Evolutionary conservation across 164 flowering plant species (phyloP).

Genomic region (Dillenia suffruticosa): DNA sequence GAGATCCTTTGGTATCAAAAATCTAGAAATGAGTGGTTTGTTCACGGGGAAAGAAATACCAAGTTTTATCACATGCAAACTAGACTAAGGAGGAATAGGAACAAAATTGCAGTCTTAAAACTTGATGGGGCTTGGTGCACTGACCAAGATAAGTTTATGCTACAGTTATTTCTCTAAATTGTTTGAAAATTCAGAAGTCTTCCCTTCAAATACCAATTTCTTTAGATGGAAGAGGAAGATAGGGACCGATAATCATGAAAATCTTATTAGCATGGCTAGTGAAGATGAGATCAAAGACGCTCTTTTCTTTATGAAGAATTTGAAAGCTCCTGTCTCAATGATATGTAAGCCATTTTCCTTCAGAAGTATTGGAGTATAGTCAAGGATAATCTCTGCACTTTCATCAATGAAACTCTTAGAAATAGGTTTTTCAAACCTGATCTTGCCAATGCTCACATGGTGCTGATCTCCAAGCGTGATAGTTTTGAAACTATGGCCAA

Average conservation of each 20-base stretch:
- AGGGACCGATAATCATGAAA: not conserved
- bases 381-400: not conserved
- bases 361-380: not conserved
- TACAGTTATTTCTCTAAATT: not conserved
- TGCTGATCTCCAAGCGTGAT: not conserved
- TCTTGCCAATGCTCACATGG: not conserved
- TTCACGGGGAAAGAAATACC: too few relatives aligned
- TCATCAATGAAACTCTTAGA: not conserved
- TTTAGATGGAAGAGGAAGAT: not conserved
- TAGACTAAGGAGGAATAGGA: too few relatives aligned
- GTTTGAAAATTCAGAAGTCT: not conserved
- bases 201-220: not conserved
- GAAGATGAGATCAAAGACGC: not conserved
- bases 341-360: not conserved
- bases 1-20: too few relatives aligned
- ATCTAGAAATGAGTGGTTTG: too few relatives aligned
- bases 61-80: too few relatives aligned
- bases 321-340: not conserved
- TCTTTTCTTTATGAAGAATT: not conserved
- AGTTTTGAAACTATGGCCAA: not conserved
- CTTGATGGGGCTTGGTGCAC: not conserved
- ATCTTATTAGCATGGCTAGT: not conserved
- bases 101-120: too few relatives aligned
- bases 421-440: not conserved
- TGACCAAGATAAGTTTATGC: not conserved